phyloP scores from a whole-genome alignment of 2,329 filamentous ascomycete species.

The Aulographum hederae region DNA sequence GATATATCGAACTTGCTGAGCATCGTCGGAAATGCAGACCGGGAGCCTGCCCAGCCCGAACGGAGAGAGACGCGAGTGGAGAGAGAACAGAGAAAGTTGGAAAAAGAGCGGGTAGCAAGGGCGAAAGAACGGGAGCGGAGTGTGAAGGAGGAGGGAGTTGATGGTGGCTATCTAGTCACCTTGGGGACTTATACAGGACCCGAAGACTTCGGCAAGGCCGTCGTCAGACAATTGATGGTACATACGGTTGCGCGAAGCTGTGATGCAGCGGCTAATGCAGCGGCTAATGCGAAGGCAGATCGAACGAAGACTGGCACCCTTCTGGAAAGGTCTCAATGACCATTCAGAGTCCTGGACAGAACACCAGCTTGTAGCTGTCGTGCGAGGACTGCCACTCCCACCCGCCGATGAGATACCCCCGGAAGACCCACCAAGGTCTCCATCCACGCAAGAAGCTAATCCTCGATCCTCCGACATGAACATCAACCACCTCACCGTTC shows the following conservation, averaged over 20 bases:
- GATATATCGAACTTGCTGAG: constrained; percentile 43
- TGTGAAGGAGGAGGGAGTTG: constrained; percentile 78
- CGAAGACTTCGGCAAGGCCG: constrained; percentile 81
- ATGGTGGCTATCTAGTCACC: constrained; percentile 88
- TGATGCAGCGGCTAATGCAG: too few relatives aligned
- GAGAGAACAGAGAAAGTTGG: constrained; percentile 67
- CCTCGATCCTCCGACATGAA: constrained; percentile 21
- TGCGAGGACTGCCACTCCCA: constrained; percentile 66
- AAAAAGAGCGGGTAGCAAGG: constrained; percentile 59
- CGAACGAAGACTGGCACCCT: constrained; percentile 79
- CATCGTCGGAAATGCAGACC: constrained; percentile 27
- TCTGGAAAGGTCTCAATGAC: constrained; percentile 87
- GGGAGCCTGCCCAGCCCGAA: constrained; percentile 32
- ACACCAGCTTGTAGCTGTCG: constrained; percentile 83
- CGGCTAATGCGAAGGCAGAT: constrained; percentile 41
- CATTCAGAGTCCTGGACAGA: constrained; percentile 82
- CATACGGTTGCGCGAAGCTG: too few relatives aligned
- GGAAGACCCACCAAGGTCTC: constrained; percentile 37
- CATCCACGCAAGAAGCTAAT: constrained; percentile 11
- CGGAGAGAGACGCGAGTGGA: constrained; percentile 83
- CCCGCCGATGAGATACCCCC: constrained; percentile 66
- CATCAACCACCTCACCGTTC: constrained; percentile 20
- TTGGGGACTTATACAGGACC: constrained; percentile 80
- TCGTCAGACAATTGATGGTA: constrained; percentile 85
- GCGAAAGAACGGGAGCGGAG: constrained; percentile 78